Conservation (phyloP, 2,329 filamentous ascomycete species). For the Apiospora koreana region DNA sequence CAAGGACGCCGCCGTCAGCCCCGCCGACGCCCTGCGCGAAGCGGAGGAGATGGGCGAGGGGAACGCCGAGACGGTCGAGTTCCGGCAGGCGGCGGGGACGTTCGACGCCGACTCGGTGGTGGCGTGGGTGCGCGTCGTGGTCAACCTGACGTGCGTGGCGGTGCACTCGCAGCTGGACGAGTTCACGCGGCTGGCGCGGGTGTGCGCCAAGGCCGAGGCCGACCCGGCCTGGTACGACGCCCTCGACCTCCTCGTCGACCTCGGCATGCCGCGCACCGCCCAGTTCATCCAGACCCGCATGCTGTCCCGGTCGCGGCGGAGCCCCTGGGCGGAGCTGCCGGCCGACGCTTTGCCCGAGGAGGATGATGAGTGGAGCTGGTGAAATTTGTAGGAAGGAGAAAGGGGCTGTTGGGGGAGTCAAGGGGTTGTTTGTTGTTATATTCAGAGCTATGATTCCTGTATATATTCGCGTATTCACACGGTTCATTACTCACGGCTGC, state of each 20-base stretch:
- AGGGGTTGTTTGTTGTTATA: background rate
- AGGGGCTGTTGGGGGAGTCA: too few relatives aligned
- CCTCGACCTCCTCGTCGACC: slow-evolving; percentile 3
- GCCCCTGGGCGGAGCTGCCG: background rate
- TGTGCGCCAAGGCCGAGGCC: slow-evolving; percentile 1
- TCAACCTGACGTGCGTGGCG: background rate
- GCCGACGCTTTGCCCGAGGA: background rate
- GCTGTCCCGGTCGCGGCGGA: background rate
- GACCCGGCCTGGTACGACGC: background rate
- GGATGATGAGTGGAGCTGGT: too few relatives aligned
- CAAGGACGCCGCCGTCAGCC: too few relatives aligned
- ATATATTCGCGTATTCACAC: background rate
- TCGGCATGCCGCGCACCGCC: slow-evolving; percentile 6
- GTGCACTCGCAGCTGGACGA: background rate
- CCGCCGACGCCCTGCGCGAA: too few relatives aligned
- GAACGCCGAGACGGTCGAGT: background rate
- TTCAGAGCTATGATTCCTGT: background rate
- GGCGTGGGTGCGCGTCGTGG: background rate
- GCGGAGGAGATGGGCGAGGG: too few relatives aligned
- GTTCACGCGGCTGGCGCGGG: background rate
- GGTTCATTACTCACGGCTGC: background rate
- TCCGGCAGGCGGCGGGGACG: background rate
- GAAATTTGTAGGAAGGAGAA: too few relatives aligned
- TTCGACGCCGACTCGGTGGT: slow-evolving; percentile 1
- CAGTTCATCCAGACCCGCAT: background rate